Evolutionary conservation across 805 yeast genomes (phyloP).

Genomic region (Saccharomycopsis fermentans): DNA sequence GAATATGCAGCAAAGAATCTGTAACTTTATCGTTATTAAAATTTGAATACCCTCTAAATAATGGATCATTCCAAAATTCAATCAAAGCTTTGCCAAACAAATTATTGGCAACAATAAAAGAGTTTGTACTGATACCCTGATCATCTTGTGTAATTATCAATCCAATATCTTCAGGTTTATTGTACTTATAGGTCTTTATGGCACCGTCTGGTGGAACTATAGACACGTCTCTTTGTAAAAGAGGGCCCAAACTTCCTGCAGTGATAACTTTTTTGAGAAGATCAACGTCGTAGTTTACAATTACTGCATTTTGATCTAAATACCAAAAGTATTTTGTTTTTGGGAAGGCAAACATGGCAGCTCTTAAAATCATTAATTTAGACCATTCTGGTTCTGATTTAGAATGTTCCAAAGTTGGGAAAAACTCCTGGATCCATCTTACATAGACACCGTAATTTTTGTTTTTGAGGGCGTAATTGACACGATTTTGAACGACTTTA

Average conservation of each 20-base stretch:
- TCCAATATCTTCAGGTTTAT: conserved; percentile 43
- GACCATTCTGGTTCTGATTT: conserved; percentile 49
- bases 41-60: conserved; percentile 54
- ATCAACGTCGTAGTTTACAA: conserved; percentile 61
- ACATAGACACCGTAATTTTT: conserved; percentile 78
- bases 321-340: conserved; percentile 87
- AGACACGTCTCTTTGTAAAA: conserved; percentile 61
- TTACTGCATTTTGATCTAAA: conserved; percentile 65
- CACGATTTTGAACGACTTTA: conserved; percentile 72
- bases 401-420: conserved; percentile 44
- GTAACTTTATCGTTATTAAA: conserved; percentile 45
- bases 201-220: conserved; percentile 59
- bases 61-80: conserved; percentile 72
- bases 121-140: conserved; percentile 51
- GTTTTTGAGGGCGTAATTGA: conserved; percentile 68
- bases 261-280: conserved; percentile 49
- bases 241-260: conserved; percentile 49
- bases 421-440: conserved; percentile 78
- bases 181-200: conserved; percentile 57
- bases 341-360: conserved; percentile 93
- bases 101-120: conserved; percentile 64
- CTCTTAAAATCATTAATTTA: conserved; percentile 53
- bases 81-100: conserved; percentile 54
- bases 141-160: conserved; percentile 64
- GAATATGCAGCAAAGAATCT: conserved; percentile 70